Evolutionary conservation across 768 basidiomycete genomes (phyloP).

Genomic region (Agrocybe chaxingu): DNA sequence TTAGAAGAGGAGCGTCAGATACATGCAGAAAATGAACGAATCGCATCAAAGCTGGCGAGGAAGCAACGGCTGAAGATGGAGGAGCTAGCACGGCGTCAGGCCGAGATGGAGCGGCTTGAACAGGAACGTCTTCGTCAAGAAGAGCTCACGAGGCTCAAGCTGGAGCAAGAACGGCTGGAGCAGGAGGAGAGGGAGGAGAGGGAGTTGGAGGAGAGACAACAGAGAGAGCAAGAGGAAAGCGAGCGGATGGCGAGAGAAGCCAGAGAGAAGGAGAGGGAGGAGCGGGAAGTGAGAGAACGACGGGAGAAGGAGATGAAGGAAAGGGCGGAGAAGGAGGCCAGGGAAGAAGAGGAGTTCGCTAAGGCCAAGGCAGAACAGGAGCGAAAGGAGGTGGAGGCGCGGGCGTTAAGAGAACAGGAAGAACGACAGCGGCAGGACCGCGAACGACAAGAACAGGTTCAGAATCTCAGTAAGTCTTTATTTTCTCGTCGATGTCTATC

Average conservation of each 20-base stretch:
- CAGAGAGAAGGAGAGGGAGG: slow-evolving; percentile 8
- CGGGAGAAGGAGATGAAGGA: slow-evolving; percentile 5
- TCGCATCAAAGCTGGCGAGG: slow-evolving; percentile 18
- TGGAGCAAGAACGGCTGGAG: slow-evolving; percentile 1
- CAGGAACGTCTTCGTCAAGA: slow-evolving; percentile 21
- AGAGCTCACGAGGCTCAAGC: slow-evolving; percentile 5
- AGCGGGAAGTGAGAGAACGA: slow-evolving; percentile 2
- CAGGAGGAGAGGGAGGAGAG: slow-evolving; percentile 9
- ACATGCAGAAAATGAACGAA: slow-evolving; percentile 23
- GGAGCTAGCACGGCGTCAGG: slow-evolving; percentile 18
- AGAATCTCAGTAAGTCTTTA: slow-evolving; percentile 3
- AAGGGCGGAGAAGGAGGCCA: slow-evolving; percentile 5
- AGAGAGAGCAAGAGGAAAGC: no score
- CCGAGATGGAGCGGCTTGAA: slow-evolving; percentile 18
- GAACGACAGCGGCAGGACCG: slow-evolving; percentile 11
- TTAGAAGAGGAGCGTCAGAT: slow-evolving; percentile 28
- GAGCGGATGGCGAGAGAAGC: no score
- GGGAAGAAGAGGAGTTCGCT: slow-evolving; percentile 7
- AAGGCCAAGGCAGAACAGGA: background rate
- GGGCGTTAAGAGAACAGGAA: background rate
- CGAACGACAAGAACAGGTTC: slow-evolving; percentile 3
- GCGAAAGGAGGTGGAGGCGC: slow-evolving; percentile 1
- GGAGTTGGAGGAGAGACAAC: background rate
- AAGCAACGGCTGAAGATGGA: slow-evolving; percentile 20
- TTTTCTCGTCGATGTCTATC: background rate